These are phyloP conservation scores for Metschnikowia lachancei DNA, from an alignment of 805 yeast genomes.

Conservation along the genomic window DNA sequence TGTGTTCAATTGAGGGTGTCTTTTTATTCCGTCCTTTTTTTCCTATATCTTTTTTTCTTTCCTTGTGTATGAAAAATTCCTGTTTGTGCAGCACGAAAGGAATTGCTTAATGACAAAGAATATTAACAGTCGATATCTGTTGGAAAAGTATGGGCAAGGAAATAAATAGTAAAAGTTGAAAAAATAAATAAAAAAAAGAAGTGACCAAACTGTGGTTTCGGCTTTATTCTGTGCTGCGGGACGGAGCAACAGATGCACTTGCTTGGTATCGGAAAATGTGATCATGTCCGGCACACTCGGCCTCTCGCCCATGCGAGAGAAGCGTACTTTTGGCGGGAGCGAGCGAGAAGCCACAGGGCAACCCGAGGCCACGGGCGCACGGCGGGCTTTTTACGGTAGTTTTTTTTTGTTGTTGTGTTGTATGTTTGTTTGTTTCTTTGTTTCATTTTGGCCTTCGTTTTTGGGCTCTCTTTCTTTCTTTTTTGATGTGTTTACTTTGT, in stretches of 20 bases:
- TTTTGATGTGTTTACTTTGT: no score
- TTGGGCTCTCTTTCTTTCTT: no score
- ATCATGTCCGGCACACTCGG: background rate
- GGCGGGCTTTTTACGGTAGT: no score
- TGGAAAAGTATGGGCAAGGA: background rate
- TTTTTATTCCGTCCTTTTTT: background rate
- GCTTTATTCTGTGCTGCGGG: background rate
- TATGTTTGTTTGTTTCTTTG: no score
- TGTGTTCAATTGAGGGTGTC: background rate
- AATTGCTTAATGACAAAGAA: no score
- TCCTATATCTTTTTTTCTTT: no score
- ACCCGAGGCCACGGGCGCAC: no score
- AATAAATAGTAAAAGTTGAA: background rate
- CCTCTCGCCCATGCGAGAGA: background rate
- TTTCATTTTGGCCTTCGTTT: no score
- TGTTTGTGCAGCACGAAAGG: no score
- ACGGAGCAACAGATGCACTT: background rate
- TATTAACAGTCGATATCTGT: background rate
- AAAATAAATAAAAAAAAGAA: background rate
- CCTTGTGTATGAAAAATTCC: no score
- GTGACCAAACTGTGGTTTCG: slow-evolving; percentile 4
- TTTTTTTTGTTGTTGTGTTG: no score
- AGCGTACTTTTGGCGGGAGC: background rate
- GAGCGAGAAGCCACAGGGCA: no score
- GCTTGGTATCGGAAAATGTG: slow-evolving; percentile 5